A percentile compares a stretch with the other conserved stretches of the same genome.
These are phyloP conservation scores for Stipa capillata DNA, from an alignment of 176 grass and related monocot species.

Conservation along the genomic window DNA sequence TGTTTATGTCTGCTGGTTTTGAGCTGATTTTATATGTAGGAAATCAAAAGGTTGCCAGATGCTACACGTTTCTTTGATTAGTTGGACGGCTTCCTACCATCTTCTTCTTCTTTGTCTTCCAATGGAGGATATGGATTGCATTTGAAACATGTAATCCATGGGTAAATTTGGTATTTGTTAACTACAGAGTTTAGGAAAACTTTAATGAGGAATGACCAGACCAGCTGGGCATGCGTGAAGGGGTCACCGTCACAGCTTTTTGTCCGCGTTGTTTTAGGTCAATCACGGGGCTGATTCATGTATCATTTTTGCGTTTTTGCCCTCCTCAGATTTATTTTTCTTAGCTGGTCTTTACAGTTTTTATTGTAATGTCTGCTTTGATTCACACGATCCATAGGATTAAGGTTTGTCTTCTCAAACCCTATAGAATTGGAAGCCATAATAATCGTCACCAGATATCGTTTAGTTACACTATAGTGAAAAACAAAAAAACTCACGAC, in stretches of 20 bases:
- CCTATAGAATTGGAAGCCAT: too few species aligned
- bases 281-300: neutral
- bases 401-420: too few species aligned
- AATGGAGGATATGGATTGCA: conserved; percentile 8
- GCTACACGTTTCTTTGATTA: neutral
- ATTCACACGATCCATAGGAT: too few species aligned
- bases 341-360: rapidly evolving
- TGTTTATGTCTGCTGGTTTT: neutral
- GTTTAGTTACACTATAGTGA: too few species aligned
- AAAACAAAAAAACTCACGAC: too few species aligned
- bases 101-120: conserved; percentile 2
- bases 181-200: neutral
- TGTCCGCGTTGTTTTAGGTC: neutral
- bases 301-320: neutral
- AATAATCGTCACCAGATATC: too few species aligned
- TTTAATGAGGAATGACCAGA: neutral
- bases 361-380: too few species aligned
- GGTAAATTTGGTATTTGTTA: conserved; percentile 14
- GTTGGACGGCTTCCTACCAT: conserved; percentile 8
- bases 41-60: neutral
- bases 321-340: neutral
- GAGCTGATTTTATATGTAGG: neutral
- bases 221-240: neutral
- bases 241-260: neutral
- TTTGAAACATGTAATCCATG: conserved; percentile 24